Evolutionary conservation across 208 protist genomes (phyloP), one percentile per base, ranked within the genome.

Genomic region (Wallacemonas rigidus): DNA sequence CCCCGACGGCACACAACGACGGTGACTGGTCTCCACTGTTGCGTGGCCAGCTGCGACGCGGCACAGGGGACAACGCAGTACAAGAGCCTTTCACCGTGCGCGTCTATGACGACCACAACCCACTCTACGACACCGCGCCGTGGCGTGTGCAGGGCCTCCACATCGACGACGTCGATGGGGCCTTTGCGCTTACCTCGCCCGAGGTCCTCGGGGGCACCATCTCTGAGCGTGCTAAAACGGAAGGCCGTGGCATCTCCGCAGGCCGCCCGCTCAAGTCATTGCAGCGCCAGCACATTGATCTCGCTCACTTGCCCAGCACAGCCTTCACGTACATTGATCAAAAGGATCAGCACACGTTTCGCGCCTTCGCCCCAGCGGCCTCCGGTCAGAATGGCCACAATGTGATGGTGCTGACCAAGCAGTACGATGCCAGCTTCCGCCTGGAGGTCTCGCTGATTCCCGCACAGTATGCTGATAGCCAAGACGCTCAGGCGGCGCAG

Each of bases 401-500:
- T 62, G 48, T 93, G 35, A 62, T 95, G 58, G 79, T 95, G 47
- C 71, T 95, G 68, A 85, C 80, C 41, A 93, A 93, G 77, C 51
- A 63, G 48, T 95, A 90, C 80, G 68, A 81, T 47, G 74, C 81
- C 36, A 81, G 82, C 70, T 95, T 95, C 70, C 80, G 91, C 17
- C 71, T 93, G 9, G 85, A 95, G 62, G 54, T 95, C 14, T 93
- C 88, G 14, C 67, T 95, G 56, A 87, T 83, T 48, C 85, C 80
- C 12, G 79, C 69, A n/a, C 69, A 70, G 57, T 57, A 79, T 11
- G 72, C 36, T 2, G 72, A 61, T 45, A 39, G 55, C 26, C 15
- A 77, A 48, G 74, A 67, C 36, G 67, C 38, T 40, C n/a, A 41
- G 40, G 61, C 44, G 15, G 12, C 67, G 40, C 39, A 61, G 41